Base-by-base conservation (phyloP, 768 basidiomycete species). In the Boletus fagicola region DNA sequence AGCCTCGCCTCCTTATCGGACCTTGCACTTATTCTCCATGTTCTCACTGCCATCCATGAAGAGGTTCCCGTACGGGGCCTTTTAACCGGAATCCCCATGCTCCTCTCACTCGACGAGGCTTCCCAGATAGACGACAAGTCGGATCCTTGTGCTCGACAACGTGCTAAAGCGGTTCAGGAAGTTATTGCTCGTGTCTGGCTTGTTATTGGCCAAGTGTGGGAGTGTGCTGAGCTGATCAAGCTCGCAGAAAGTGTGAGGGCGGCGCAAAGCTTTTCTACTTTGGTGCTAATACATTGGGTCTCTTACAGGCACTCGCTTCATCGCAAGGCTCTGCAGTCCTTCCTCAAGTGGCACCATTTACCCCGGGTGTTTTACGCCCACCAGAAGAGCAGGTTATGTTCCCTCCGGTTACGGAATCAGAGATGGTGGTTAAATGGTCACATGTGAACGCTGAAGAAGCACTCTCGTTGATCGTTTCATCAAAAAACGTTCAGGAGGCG, bases 71-170 rank as follows among this genome's bases (percentile, higher is more conserved):
- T 87, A 28, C 83, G 87, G 42, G 88, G 85, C 3, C 64, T 96
- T 40, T 73, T 94, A 18, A 84, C 85, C 2, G 90, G 92, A 22
- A 73, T 92, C 35, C 94, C 94, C 5, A 94, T 97, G 91, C 72
- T 97, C 28, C 68, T 92, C n/a, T 85, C 90, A 2, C 70, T 96
- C 49, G 83, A 90, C 54, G 70, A 65, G 8, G 82, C 82, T 11
- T 74, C 81, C 4, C 76, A 76, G 35, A 63, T 76, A 28, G 76
- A 77, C n/a, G 75, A 77, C 18, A 65, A 67, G 12, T 71, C 74
- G 33, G 77, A 82, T 57, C 52, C 66, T 45, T 69, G 71, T n/a
- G 68, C 67, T 28, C 66, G 73, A 22, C 76, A 76, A 60, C 83
- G 84, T 57, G 74, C 77, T 26, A 75, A 71, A 54, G 80, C 79